phyloP scores from a whole-genome alignment of 2,329 filamentous ascomycete species.

The Colletotrichum sp. region DNA sequence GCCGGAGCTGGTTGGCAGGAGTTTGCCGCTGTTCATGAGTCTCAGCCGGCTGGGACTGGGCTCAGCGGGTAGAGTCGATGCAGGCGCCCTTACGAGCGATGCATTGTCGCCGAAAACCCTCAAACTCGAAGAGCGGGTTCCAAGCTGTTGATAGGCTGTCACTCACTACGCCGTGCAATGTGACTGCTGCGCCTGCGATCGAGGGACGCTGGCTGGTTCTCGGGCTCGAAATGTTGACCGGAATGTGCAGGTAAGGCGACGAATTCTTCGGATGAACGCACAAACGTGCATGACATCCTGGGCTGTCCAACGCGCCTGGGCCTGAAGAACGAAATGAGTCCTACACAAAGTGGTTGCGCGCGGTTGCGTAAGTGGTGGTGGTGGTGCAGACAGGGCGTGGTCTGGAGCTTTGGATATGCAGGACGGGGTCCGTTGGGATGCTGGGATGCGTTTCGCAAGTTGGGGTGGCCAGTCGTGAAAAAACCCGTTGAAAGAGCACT shows the following conservation, averaged over 20 bases:
- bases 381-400: background rate
- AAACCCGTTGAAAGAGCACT: background rate
- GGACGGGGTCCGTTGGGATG: background rate
- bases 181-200: background rate
- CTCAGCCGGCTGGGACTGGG: background rate
- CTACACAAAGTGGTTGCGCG: background rate
- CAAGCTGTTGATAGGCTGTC: background rate
- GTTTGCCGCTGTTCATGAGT: background rate
- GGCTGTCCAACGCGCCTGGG: background rate
- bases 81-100: background rate
- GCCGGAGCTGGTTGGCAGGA: background rate
- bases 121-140: background rate
- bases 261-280: conserved; percentile 2
- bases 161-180: background rate
- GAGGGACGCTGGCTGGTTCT: background rate
- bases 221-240: background rate
- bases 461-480: background rate
- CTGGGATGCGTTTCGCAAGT: background rate
- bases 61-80: background rate
- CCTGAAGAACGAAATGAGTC: background rate
- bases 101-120: background rate
- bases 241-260: background rate
- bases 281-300: background rate
- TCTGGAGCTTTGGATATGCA: background rate
- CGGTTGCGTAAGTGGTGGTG: background rate